These are phyloP conservation scores for Trypanosoma caninum DNA, from an alignment of 208 protist species.

Conservation along the genomic window DNA sequence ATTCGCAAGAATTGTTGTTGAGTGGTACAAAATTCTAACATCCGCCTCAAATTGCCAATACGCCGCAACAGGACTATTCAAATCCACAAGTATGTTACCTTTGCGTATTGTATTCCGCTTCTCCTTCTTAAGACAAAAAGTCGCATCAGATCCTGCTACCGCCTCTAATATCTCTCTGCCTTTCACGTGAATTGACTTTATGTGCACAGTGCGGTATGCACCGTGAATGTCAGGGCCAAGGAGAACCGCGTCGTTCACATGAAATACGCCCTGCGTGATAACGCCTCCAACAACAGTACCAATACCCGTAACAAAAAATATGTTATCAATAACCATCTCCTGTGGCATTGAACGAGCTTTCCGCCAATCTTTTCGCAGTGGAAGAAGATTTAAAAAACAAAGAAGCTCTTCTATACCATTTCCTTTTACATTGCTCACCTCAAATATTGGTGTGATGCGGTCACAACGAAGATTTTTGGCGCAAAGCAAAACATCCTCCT, in stretches of 20 bases:
- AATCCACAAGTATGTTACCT: conserved; percentile 90
- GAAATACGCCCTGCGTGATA: conserved; percentile 89
- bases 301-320: conserved; percentile 93
- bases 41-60: conserved; percentile 97
- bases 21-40: conserved; percentile 96
- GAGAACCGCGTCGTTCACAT: conserved; percentile 89
- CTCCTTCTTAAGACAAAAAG: conserved; percentile 95
- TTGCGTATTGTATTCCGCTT: conserved; percentile 93
- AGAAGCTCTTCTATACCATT: conserved; percentile 78
- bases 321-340: conserved; percentile 91
- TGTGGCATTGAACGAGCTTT: conserved; percentile 48
- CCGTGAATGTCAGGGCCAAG: conserved; percentile 93
- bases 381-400: conserved; percentile 92
- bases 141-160: conserved; percentile 88
- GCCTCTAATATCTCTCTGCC: conserved; percentile 79
- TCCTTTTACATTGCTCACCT: conserved; percentile 95
- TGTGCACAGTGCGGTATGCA: conserved; percentile 79
- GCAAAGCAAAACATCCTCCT: conserved; percentile 91
- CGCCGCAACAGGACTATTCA: conserved; percentile 50
- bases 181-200: conserved; percentile 95
- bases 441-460: conserved; percentile 89
- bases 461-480: conserved; percentile 91
- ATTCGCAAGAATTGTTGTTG: conserved; percentile 95
- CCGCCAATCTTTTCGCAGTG: conserved; percentile 90
- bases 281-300: conserved; percentile 96